phyloP scores from a whole-genome alignment of 352 stramenopile species.

The Nothophytophthora sp. region DNA sequence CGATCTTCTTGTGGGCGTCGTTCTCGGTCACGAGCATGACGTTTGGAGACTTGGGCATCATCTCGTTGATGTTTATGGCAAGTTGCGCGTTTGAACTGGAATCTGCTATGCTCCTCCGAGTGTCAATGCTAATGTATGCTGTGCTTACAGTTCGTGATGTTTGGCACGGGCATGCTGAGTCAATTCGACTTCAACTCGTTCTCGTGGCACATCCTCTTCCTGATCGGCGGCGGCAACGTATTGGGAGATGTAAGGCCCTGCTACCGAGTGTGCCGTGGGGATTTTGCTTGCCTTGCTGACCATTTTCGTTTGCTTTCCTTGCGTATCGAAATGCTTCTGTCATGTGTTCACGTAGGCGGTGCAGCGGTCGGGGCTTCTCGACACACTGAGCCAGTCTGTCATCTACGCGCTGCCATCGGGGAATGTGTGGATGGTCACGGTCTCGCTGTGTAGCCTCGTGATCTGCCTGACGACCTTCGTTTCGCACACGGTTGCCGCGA shows the following conservation, averaged over 20 bases:
- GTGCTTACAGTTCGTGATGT: slow-evolving; percentile 74
- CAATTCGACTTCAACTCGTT: slow-evolving; percentile 95
- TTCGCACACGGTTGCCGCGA: slow-evolving; percentile 92
- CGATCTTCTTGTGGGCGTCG: slow-evolving; percentile 90
- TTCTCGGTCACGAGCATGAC: slow-evolving; percentile 85
- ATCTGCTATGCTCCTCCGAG: no score
- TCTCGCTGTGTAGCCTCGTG: slow-evolving; percentile 87
- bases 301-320: background rate
- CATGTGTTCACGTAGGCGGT: no score
- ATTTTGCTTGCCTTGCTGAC: background rate
- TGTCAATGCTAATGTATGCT: background rate
- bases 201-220: slow-evolving; percentile 93
- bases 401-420: slow-evolving; percentile 79
- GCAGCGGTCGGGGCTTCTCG: slow-evolving; percentile 78
- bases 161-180: slow-evolving; percentile 87
- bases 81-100: slow-evolving; percentile 3
- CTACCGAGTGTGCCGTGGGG: background rate
- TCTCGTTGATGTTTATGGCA: slow-evolving; percentile 92
- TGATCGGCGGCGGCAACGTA: slow-evolving; percentile 92
- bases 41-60: slow-evolving; percentile 92
- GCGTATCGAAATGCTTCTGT: background rate
- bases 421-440: slow-evolving; percentile 84
- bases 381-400: slow-evolving; percentile 83
- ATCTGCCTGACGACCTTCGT: slow-evolving; percentile 92
- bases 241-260: slow-evolving; percentile 76